A percentile compares a stretch with the other conserved stretches of the same genome.
Conservation (phyloP, 768 basidiomycete genomes). For the Mycena epipterygia region DNA sequence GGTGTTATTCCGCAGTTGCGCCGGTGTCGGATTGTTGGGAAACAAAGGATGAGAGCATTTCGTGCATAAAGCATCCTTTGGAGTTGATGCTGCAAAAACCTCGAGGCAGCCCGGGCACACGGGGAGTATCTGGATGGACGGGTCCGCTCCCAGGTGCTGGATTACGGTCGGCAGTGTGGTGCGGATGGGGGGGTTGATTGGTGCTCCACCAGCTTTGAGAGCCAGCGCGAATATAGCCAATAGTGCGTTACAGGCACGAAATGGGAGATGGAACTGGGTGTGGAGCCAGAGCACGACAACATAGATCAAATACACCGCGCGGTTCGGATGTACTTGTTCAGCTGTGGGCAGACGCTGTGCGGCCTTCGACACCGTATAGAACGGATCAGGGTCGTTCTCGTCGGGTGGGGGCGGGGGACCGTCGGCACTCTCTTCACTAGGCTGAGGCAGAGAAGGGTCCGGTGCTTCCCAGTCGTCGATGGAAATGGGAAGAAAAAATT, state of each 20-base stretch:
- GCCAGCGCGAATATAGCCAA: conserved; percentile 35
- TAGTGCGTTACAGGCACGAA: conserved; percentile 43
- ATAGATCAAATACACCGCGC: conserved; percentile 38
- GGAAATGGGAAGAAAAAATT: too few relatives aligned
- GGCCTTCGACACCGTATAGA: background rate
- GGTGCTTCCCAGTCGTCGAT: too few relatives aligned
- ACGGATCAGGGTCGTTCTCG: conserved; percentile 17
- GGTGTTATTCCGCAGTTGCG: too few relatives aligned
- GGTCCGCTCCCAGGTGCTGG: conserved; percentile 32
- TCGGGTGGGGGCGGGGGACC: too few relatives aligned
- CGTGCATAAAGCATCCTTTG: too few relatives aligned
- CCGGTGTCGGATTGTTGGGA: too few relatives aligned
- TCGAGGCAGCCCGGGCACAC: conserved; percentile 40
- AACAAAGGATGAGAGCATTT: too few relatives aligned
- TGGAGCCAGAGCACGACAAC: conserved; percentile 44
- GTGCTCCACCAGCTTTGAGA: conserved; percentile 10
- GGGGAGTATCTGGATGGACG: conserved; percentile 33
- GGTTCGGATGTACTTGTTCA: conserved; percentile 33
- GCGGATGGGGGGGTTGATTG: conserved; percentile 30
- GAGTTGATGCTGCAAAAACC: too few relatives aligned
- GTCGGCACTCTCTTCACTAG: too few relatives aligned
- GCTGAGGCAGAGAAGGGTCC: too few relatives aligned
- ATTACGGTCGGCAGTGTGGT: conserved; percentile 39
- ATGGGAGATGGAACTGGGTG: conserved; percentile 42
- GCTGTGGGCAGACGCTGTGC: background rate